Evolutionary conservation across 306 rosid genomes (phyloP).

Genomic region (Quercus gilva): DNA sequence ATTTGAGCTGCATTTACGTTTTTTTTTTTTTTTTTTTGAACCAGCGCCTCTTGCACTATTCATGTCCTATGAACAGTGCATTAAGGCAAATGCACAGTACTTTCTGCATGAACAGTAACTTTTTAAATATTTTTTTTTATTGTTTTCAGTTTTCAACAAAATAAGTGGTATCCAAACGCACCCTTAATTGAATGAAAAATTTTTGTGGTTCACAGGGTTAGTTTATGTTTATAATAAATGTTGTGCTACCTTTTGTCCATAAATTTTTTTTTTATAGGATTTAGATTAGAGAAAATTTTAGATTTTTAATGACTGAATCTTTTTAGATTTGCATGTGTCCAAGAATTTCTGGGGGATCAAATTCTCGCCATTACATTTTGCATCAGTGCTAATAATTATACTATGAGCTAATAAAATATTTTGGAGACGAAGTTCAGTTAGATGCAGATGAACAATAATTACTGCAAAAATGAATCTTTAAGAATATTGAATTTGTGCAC

Average conservation of each 20-base stretch:
- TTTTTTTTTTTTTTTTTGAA: no score
- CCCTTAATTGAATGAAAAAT: background rate
- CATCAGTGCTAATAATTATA: background rate
- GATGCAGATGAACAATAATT: background rate
- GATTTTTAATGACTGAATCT: background rate
- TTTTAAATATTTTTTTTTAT: no score
- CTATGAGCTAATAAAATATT: background rate
- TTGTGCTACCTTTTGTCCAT: background rate
- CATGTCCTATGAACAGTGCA: no score
- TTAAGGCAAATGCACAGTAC: no score
- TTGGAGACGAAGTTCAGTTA: background rate
- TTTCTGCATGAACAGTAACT: no score
- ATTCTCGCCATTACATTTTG: background rate
- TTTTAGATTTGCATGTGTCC: background rate
- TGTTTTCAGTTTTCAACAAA: no score
- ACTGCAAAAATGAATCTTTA: background rate
- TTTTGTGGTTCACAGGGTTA: background rate
- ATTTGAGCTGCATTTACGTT: no score
- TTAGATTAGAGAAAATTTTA: background rate
- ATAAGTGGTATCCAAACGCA: no score
- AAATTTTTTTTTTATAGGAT: background rate
- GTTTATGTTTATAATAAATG: background rate
- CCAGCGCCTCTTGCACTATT: no score
- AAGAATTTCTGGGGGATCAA: background rate
- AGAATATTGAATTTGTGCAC: background rate